phyloP scores from a whole-genome alignment of 1,139 yeast species.

The Pichia inconspicua region DNA sequence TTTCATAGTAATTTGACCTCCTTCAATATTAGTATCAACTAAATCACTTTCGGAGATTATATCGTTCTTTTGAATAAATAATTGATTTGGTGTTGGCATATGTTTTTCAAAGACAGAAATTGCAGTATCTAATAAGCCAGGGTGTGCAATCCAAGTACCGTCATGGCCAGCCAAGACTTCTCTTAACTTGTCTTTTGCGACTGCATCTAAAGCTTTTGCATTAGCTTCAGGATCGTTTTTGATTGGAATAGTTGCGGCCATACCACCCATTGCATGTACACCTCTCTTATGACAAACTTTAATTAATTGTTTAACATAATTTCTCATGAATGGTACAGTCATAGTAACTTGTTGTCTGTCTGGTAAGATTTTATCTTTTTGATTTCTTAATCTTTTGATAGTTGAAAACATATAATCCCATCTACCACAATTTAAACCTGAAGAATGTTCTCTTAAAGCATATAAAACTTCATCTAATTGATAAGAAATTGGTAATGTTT shows the following conservation, averaged over 20 bases:
- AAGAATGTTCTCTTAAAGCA: conserved; percentile 58
- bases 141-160: conserved; percentile 87
- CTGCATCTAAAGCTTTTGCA: conserved; percentile 56
- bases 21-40: conserved; percentile 56
- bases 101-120: conserved; percentile 62
- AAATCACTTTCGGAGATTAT: conserved; percentile 50
- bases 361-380: conserved; percentile 54
- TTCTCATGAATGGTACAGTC: conserved; percentile 70
- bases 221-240: conserved; percentile 57
- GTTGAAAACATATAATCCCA: conserved; percentile 72
- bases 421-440: conserved; percentile 69
- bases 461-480: conserved; percentile 68
- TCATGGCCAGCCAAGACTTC: conserved; percentile 75
- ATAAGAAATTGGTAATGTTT: conserved; percentile 65
- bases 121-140: conserved; percentile 72
- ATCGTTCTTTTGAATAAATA: conserved; percentile 39
- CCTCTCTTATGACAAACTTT: conserved; percentile 63
- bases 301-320: conserved; percentile 60
- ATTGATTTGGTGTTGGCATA: conserved; percentile 80
- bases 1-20: conserved; percentile 51
- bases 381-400: conserved; percentile 55
- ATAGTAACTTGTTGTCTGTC: conserved; percentile 70
- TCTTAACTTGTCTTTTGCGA: conserved; percentile 60
- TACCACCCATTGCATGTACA: conserved; percentile 77
- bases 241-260: conserved; percentile 81